Base-by-base conservation (phyloP, 306 rosid genomes). In the Aeschynomene evenia region DNA sequence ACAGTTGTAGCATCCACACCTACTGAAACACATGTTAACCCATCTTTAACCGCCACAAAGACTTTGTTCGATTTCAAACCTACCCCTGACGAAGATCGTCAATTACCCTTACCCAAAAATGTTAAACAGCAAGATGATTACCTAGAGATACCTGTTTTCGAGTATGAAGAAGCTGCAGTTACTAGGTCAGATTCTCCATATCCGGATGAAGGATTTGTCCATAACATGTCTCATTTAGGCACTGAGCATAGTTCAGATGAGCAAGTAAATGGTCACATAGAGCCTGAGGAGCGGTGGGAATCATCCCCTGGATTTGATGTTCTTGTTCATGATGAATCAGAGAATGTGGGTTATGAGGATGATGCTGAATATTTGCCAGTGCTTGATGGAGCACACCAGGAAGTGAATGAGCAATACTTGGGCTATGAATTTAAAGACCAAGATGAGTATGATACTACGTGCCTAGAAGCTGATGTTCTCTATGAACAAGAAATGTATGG, bases 291-390 rank as follows among this genome's bases (percentile, higher is more conserved):
- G 75, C 76, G 88, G 33, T 84, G 86, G 90, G 97, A 85, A 65
- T 88, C 97, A 26, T 86, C 90, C 51, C 91, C 95, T 33, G 97
- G 97, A 40, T 90, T 94, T 87, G 96, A 90, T 78, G 96, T 90
- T 67, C 87, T 90, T 72, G 98, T 90, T 58, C 91, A 85, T 61
- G 81, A 79, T 71, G 79, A 75, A 66, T 69, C 73, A 18, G 88
- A 74, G 69, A 72, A 85, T 70, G 18, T 82, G 60, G 81, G 68
- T 65, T 60, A 72, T 55, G 80, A 79, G 51, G 85, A 71, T 26
- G 86, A 74, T 72, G 79, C 77, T 7, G 89, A 91, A 70, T 79
- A 81, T 72, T 21, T 77, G 33, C 70, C 75, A 9, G 82, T 73
- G 61, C 81, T 81, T 71, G 81, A 81, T 33, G 48, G 66, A 72